Base-by-base conservation (phyloP, 805 yeast genomes). In the Candida stauntonica region DNA sequence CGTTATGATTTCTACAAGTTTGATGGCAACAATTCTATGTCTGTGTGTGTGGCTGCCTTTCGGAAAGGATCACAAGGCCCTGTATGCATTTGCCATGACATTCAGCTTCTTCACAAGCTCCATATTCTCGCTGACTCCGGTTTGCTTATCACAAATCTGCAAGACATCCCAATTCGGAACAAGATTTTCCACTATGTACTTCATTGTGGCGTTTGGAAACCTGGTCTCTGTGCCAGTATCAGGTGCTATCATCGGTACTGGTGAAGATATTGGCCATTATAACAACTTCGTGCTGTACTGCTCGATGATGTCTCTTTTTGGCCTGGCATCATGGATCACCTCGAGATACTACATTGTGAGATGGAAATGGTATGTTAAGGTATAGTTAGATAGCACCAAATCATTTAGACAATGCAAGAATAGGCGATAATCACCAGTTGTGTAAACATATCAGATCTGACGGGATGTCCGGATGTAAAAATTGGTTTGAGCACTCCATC, bases 41-140 rank as follows among this genome's bases (percentile, higher is more conserved):
- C 62, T 81, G 32, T 63, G 67, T 0, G 50, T 82, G 16, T 81
- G 88, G 88, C 58, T 80, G 17, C 88, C 89, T 1, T 72, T 79
- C 35, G 87, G 86, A 1, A 44, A 55, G 13, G 48, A 56, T 37
- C 41, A 63, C 18, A 60, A 58, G 2, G 71, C 65, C 0, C 58
- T 80, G 32, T 72, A 77, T 44, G 66, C 67, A 0, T 82, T 79
- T 55, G 64, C 80, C 11, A 71, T 67, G 1, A 37, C 72, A 3
- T 75, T 72, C 52, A 88, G 88, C 0, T 74, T 79, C 47, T 68
- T 73, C 43, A 66, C 75, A 19, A 78, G 86, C 4, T 73, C 83
- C 16, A 75, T 82, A 7, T 63, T 84, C 33, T 70, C 85, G 1
- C 52, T 83, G 35, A 73, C 83, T 1, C 87, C 91, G 0, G 78